Conservation (phyloP, 1,284 basidiomycete genomes). For the Agroathelia rolfsii region DNA sequence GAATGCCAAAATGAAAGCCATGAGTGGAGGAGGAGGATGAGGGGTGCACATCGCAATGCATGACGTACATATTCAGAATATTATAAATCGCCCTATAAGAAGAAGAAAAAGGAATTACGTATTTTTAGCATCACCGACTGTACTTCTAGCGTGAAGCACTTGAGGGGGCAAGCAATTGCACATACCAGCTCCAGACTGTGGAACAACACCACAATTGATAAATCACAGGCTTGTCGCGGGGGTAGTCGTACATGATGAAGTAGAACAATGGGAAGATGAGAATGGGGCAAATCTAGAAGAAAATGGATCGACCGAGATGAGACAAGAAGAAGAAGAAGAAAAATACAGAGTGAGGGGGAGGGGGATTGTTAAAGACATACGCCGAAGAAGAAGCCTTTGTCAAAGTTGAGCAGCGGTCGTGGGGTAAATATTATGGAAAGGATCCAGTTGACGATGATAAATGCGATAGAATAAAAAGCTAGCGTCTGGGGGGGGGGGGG, state of each 20-base stretch:
- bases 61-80: conserved; percentile 48
- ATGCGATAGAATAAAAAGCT: conserved; percentile 55
- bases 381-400: conserved; percentile 56
- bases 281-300: conserved; percentile 31
- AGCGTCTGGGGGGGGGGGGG: conserved; percentile 27
- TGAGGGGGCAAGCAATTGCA: conserved; percentile 8
- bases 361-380: conserved; percentile 25
- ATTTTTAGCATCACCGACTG: too few species aligned
- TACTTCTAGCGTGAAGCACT: too few species aligned
- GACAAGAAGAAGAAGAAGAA: conserved; percentile 25
- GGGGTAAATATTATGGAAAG: conserved; percentile 45
- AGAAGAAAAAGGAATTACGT: conserved; percentile 7
- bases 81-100: conserved; percentile 36
- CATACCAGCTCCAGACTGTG: conserved; percentile 52
- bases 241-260: conserved; percentile 63
- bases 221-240: conserved; percentile 41
- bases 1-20: conserved; percentile 2
- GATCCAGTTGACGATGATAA: conserved; percentile 65
- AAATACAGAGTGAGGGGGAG: conserved; percentile 14
- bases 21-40: neutral
- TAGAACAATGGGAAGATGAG: conserved; percentile 32
- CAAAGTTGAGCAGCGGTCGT: conserved; percentile 33
- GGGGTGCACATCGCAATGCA: too few species aligned
- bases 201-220: conserved; percentile 52
- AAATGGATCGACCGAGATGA: too few species aligned